Evolutionary conservation across 2,329 filamentous ascomycete species (phyloP).

Genomic region (Septoria petroselini): DNA sequence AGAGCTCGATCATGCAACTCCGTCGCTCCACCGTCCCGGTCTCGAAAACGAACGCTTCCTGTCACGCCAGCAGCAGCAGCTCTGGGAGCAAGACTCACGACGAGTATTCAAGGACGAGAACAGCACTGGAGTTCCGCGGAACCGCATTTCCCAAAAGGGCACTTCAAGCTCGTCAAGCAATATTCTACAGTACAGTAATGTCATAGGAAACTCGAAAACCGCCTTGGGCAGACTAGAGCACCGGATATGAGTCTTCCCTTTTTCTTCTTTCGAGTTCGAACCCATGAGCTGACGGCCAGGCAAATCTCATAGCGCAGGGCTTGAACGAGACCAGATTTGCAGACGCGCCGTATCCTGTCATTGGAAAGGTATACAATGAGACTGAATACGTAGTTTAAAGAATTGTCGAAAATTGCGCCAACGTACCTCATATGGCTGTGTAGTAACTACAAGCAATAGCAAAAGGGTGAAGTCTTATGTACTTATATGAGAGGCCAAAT

Average conservation of each 20-base stretch:
- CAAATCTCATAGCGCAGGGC: neutral
- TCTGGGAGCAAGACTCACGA: neutral
- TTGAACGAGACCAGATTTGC: neutral
- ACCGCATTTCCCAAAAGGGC: slow-evolving; percentile 6
- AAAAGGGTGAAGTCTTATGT: too few species aligned
- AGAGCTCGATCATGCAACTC: neutral
- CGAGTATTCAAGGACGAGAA: neutral
- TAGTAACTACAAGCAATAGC: too few species aligned
- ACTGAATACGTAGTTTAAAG: too few species aligned
- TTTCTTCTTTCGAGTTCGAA: neutral
- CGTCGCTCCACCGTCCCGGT: too few species aligned
- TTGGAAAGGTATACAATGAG: too few species aligned
- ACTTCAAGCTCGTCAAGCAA: slow-evolving; percentile 1
- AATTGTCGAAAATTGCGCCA: too few species aligned
- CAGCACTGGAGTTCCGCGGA: neutral
- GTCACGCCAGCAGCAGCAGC: neutral
- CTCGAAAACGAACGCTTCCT: neutral
- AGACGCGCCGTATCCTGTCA: neutral
- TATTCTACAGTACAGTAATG: too few species aligned
- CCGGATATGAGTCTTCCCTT: neutral
- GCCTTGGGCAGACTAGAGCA: neutral
- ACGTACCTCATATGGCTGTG: too few species aligned
- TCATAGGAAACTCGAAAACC: slow-evolving; percentile 3
- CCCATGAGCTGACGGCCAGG: slow-evolving; percentile 3
- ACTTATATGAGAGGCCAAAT: too few species aligned